Percentiles rank a stretch among this genome's conserved stretches.
Conservation (phyloP, 2,329 filamentous ascomycete species). For the Ceratocystis lukuohia region DNA sequence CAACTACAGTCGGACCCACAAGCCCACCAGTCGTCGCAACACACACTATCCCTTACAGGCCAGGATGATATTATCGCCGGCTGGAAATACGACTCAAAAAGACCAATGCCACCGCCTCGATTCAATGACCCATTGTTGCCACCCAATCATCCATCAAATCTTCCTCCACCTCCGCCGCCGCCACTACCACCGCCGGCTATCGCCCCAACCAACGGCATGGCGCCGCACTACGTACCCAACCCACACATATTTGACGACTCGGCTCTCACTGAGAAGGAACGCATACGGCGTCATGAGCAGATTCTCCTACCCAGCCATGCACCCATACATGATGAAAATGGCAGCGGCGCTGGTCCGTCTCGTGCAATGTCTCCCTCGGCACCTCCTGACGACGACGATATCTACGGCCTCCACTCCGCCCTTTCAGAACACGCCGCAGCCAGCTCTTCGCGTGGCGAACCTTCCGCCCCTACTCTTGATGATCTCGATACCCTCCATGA, state of each 20-base stretch:
- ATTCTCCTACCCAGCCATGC: conserved; percentile 70
- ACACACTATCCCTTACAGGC: conserved; percentile 24
- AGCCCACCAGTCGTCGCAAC: conserved; percentile 16
- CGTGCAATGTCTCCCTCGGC: conserved; percentile 23
- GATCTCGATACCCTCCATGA: conserved; percentile 16
- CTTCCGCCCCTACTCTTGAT: conserved; percentile 12
- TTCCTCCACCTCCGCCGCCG: conserved; percentile 19
- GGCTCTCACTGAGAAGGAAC: conserved; percentile 66
- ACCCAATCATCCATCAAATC: conserved; percentile 11
- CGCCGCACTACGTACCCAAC: conserved; percentile 47
- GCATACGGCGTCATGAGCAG: conserved; percentile 62
- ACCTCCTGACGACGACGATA: conserved; percentile 23
- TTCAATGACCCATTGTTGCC: conserved; percentile 14
- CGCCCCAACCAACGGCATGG: conserved; percentile 39
- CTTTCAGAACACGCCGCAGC: conserved; percentile 28
- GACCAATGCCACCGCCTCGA: conserved; percentile 12
- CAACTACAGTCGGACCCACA: conserved; percentile 8
- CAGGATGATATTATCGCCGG: conserved; percentile 24
- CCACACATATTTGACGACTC: conserved; percentile 48
- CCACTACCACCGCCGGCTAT: conserved; percentile 25
- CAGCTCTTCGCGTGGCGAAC: conserved; percentile 13
- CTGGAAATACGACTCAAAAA: conserved; percentile 14
- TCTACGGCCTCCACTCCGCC: conserved; percentile 39
- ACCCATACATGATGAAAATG: conserved; percentile 21
- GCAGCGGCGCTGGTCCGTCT: conserved; percentile 27